Evolutionary conservation across 352 stramenopile genomes (phyloP).

Genomic region (Globisporangium lucens): DNA sequence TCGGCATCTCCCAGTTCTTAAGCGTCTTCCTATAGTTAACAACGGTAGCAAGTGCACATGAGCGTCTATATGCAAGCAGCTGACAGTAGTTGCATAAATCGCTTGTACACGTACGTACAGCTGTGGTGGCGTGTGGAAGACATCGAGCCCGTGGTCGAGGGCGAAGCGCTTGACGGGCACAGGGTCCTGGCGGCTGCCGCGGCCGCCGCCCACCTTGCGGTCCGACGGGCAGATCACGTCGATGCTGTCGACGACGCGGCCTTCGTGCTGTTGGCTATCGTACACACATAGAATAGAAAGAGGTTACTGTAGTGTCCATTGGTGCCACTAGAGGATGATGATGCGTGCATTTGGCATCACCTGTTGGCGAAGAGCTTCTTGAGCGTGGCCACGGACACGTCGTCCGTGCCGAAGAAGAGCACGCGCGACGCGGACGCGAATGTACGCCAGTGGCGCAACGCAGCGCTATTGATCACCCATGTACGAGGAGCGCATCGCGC

Average conservation of each 20-base stretch:
- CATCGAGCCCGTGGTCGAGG: slow-evolving; percentile 45
- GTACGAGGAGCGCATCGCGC: not conserved
- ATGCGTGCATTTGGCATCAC: slow-evolving; percentile 15
- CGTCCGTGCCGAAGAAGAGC: slow-evolving; percentile 85
- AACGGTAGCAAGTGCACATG: not conserved
- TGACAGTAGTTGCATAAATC: not conserved
- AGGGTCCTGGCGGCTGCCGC: slow-evolving; percentile 49
- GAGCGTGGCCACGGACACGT: slow-evolving; percentile 80
- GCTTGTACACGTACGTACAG: slow-evolving; percentile 33
- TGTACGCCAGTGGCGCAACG: not conserved
- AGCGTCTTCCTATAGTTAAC: slow-evolving; percentile 56
- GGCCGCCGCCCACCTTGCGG: slow-evolving; percentile 55
- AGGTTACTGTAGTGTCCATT: not conserved
- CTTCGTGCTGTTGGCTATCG: slow-evolving; percentile 23
- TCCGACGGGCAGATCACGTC: slow-evolving; percentile 81
- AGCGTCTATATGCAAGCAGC: not conserved
- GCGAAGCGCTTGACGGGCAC: slow-evolving; percentile 81
- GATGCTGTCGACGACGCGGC: slow-evolving; percentile 47
- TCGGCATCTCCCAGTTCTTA: slow-evolving; percentile 66
- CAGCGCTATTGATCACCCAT: slow-evolving; percentile 2
- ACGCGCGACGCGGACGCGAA: slow-evolving; percentile 36
- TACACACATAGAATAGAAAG: slow-evolving; percentile 1
- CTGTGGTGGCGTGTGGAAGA: slow-evolving; percentile 64
- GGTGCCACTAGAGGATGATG: not conserved
- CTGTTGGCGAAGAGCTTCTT: slow-evolving; percentile 64